Base-by-base conservation (phyloP, 2,329 filamentous ascomycete genomes). In the Stemphylium vesicarium region DNA sequence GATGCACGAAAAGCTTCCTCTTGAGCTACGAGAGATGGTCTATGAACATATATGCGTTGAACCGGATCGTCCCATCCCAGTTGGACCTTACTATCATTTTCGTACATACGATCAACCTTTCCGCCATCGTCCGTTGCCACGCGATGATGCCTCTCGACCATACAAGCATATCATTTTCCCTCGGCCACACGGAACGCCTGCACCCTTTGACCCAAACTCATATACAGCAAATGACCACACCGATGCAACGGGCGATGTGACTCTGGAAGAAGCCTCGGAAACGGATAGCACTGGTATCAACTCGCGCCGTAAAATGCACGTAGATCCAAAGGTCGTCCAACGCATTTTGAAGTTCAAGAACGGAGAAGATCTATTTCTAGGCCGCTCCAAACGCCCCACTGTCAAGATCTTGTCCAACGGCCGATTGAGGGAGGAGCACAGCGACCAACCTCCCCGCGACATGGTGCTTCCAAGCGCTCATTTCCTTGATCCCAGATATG, bases 71-170 rank as follows among this genome's bases (percentile, higher is more conserved):
- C 53, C 52, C 1, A 64, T 70, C 20, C 60, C 58, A 10, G 50
- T 66, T 31, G 66, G 68, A 2, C 63, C 64, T 12, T 64, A 64
- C 22, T 62, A 63, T 44, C 68, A 70, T 35, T 65, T 63, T 16
- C 59, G 62, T 2, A 45, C 33, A n/a, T 69, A 68, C 20, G 32
- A 59, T 22, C 20, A 37, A 13, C 33, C 31, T 8, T 32, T 40
- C 7, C 33, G 18, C 13, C 20, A 49, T 22, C 45, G 13, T 11
- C 26, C 38, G 8, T 24, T 24, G 36, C 18, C 35, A 10, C 18
- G 5, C 6, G 4, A n/a, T 15, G n/a, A 16, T 10, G 16, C 16
- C 33, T 7, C 4, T 38, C 16, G 15, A 20, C 7, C 2, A 6
- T n/a, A n/a, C n/a, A n/a, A n/a, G n/a, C 15, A 16, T 5, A 5